Base-by-base conservation (phyloP, 2,329 filamentous ascomycete species). In the Fusarium sterilihyphosum region DNA sequence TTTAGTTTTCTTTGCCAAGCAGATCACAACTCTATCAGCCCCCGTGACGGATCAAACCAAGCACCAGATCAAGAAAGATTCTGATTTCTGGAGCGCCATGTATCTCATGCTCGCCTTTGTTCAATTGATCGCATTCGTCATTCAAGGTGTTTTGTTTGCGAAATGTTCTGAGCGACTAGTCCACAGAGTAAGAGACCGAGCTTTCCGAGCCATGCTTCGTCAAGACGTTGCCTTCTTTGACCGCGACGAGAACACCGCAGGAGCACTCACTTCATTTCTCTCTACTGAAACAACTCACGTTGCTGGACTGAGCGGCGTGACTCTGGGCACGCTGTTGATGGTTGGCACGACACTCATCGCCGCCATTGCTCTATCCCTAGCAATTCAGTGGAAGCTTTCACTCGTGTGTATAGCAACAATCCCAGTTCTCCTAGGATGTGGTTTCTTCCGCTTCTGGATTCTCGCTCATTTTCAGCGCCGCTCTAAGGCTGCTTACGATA, bases 171-270 rank as follows among this genome's bases (percentile, higher is more conserved):
- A 97, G 84, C 89, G 91, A 46, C 88, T 98, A 31, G 89, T 98
- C 62, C 93, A 94, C 80, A 91, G 94, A 26, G 94, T 96, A 4
- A 91, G 96, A 77, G 91, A 96, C 81, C 87, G 87, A 65, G 93
- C 95, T 12, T 98, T 99, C 86, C 89, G 95, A 38, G 88, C 92
- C 31, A 94, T 98, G 85, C 90, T 98, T 59, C 93, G 95, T 73
- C 96, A 98, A 83, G 96, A 98, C 73, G 95, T 98, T 67, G 86
- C 91, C 35, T 98, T 95, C 82, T 99, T 98, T 77, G 96, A 98
- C 82, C 88, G 88, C 50, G 94, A 97, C 73, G 93, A 96, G 81
- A 97, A 98, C 81, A 95, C 93, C 12, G 92, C 94, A 12, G 96
- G 96, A 74, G 93, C 95, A 2, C 85, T 99, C 77, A 98, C 95